Evolutionary conservation across 352 stramenopile species (phyloP).

Genomic region (Phytophthora sp.): DNA sequence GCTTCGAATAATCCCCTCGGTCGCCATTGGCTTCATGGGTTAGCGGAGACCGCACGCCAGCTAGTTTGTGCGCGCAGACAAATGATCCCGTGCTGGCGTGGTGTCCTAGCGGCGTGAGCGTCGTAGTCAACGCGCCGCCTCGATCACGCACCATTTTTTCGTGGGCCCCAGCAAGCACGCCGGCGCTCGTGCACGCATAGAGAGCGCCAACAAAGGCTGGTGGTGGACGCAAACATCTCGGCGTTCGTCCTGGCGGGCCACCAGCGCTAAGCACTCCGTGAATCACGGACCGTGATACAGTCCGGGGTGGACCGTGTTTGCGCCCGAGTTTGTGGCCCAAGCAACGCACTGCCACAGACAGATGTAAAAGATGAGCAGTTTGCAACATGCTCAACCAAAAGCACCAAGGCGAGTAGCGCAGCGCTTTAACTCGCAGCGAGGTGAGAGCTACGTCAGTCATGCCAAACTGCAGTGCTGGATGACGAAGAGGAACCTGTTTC

Average conservation of each 20-base stretch:
- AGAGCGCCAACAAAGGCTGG: background rate
- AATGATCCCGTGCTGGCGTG: too few species aligned
- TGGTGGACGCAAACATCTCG: background rate
- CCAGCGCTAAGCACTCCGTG: conserved; percentile 9
- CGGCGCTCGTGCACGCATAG: background rate
- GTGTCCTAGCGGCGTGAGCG: too few species aligned
- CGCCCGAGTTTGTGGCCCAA: conserved; percentile 28
- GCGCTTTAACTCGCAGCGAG: conserved; percentile 5
- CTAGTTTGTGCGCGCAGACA: background rate
- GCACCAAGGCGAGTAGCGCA: conserved; percentile 2
- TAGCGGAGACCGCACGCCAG: conserved; percentile 2
- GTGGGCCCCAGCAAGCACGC: background rate
- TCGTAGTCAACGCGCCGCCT: too few species aligned
- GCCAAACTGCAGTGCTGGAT: background rate
- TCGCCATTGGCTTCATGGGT: background rate
- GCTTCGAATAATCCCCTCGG: background rate
- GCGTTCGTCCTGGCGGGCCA: background rate
- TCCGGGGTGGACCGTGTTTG: conserved; percentile 31
- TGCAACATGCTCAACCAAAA: conserved; percentile 1
- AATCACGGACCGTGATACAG: too few species aligned
- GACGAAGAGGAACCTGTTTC: conserved; percentile 5
- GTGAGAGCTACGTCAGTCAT: too few species aligned
- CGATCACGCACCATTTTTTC: too few species aligned
- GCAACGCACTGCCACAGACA: conserved; percentile 19
- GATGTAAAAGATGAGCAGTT: conserved; percentile 25